Conservation (phyloP, 257 asterid genomes). For the Solanum pimpinellifolium region DNA sequence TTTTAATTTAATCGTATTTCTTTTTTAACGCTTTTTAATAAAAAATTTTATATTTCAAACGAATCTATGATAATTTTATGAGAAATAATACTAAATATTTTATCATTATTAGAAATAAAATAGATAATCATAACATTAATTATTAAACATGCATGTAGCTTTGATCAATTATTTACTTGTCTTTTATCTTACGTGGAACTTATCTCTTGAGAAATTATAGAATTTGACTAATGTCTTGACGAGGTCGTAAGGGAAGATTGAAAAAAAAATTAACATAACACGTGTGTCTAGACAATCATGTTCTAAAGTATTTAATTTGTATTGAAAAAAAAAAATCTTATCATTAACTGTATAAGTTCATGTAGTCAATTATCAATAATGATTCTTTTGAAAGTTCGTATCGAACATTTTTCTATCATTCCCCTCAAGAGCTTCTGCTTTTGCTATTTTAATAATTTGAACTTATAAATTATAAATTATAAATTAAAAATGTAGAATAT, state of each 20-base stretch:
- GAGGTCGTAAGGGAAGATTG: not conserved
- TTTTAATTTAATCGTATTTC: too few relatives aligned
- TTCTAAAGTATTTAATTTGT: not conserved
- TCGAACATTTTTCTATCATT: too few relatives aligned
- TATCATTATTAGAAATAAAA: not conserved
- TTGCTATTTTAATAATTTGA: too few relatives aligned
- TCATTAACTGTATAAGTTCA: not conserved
- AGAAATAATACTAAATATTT: not conserved
- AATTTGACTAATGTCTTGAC: not conserved
- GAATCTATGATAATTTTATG: not conserved
- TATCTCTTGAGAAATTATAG: not conserved
- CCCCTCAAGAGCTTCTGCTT: rapidly evolving
- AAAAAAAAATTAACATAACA: not conserved
- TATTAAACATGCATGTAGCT: not conserved
- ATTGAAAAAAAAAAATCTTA: not conserved
- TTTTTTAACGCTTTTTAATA: not conserved
- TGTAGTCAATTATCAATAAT: not conserved
- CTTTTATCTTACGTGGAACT: not conserved
- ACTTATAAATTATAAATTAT: too few relatives aligned
- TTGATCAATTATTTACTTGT: not conserved
- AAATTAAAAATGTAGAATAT: rapidly evolving
- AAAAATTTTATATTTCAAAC: not conserved
- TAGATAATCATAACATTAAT: not conserved
- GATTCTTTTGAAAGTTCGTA: not conserved
- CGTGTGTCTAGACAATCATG: not conserved